Evolutionary conservation across 2,329 filamentous ascomycete genomes (phyloP), one percentile per base, ranked within the genome.

Genomic region (Colletotrichum somersetense): DNA sequence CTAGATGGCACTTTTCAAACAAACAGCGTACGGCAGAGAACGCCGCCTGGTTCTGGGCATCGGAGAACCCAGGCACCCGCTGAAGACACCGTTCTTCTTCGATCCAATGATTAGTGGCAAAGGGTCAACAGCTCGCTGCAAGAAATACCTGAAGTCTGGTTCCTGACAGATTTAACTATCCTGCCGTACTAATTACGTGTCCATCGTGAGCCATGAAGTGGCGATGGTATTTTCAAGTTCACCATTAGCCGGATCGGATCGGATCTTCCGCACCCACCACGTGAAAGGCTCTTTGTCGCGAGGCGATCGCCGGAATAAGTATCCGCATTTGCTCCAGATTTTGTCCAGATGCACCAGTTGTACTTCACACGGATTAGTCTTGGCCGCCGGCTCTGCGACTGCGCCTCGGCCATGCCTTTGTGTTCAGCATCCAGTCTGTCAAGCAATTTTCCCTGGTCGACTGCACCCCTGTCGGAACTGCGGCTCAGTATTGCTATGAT

Each of bases 221-320:
- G 35, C 57, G 11, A 42, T 67, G 57, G 2, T 10, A 11, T 30
- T 18, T 2, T 8, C 16, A 56, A 26, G 11, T 30, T 44, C 40
- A 42, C 12, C 50, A 52, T 35, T 42, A 52, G 33, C 46, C 61
- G 33, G 46, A 52, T 52, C 20, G 11, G 53, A 53, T 46, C 35
- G 42, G 59, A 61, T 69, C 38, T n/a, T 48, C 66, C 46, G 38
- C 30, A 23, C 26, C 26, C 33, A 18, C 11, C 35, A 57, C 11
- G 42, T 3, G 33, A 18, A 52, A 35, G 8, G 11, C 44, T 62
- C 68, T 72, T 72, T 72, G 69, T 72, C 38, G n/a, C 26, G 18
- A 55, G 53, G 50, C 26, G 66, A 72, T 69, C 46, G 38, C 56
- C 14, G 38, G 23, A 56, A 12, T 26, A 23, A 48, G 12, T 26